These are phyloP conservation scores for Melanopsichium pennsylvanicum DNA, from an alignment of 1,284 basidiomycete species.

Conservation along the genomic window DNA sequence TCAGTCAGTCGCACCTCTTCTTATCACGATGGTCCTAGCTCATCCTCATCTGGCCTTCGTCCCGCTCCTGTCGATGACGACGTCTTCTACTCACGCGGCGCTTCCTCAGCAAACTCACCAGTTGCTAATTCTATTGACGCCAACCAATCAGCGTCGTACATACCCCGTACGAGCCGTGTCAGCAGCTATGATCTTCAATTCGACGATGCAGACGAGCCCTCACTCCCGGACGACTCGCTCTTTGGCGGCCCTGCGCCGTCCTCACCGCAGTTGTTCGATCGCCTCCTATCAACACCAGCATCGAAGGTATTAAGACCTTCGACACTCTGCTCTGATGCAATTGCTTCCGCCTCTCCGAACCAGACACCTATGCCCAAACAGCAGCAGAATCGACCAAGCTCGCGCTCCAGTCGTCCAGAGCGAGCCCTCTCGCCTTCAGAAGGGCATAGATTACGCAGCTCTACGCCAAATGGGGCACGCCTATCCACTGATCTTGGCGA, in stretches of 20 bases:
- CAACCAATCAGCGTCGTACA: conserved; percentile 16
- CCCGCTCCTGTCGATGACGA: conserved; percentile 24
- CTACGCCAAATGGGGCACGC: conserved; percentile 16
- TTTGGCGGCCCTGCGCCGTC: conserved; percentile 24
- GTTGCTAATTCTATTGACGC: not conserved
- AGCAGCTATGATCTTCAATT: conserved; percentile 47
- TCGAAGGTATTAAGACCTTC: conserved; percentile 7
- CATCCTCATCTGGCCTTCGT: conserved; percentile 8
- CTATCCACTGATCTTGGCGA: not conserved
- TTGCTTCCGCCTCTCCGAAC: conserved; percentile 20
- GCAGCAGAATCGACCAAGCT: conserved; percentile 10
- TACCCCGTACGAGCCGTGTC: conserved; percentile 40
- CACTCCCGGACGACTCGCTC: conserved; percentile 26
- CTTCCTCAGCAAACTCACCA: not conserved
- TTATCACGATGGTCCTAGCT: conserved; percentile 10
- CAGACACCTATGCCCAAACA: conserved; percentile 47
- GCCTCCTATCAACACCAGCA: conserved; percentile 9
- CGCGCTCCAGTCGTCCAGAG: conserved; percentile 22
- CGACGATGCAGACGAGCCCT: conserved; percentile 41
- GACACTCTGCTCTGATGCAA: not conserved
- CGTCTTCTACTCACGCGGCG: conserved; percentile 17
- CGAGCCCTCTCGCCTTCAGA: conserved; percentile 24
- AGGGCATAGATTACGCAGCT: conserved; percentile 10
- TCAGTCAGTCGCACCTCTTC: conserved; percentile 32
- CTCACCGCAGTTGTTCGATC: conserved; percentile 26